These are phyloP conservation scores for Nicotiana rustica DNA, from an alignment of 305 asterid genomes.

Conservation along the genomic window DNA sequence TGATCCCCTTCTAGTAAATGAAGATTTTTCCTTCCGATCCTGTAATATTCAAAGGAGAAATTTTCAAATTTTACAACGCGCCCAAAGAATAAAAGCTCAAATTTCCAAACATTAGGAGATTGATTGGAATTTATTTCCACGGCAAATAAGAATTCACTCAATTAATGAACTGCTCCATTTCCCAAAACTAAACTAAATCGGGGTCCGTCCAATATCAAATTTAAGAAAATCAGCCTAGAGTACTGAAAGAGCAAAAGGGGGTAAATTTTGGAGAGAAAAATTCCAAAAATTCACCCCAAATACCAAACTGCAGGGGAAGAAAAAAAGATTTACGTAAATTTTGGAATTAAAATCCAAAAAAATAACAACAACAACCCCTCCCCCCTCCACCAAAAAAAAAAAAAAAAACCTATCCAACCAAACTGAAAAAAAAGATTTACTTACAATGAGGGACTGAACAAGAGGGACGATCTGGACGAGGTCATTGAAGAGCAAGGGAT, in stretches of 20 bases:
- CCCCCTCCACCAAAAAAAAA: background rate
- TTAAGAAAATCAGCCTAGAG: background rate
- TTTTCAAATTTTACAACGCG: background rate
- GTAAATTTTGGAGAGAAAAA: background rate
- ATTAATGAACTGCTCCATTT: background rate
- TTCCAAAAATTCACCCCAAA: background rate
- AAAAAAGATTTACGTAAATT: background rate
- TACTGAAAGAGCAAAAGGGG: background rate
- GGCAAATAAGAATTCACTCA: background rate
- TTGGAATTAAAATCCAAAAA: background rate
- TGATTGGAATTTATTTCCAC: background rate
- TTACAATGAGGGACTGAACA: constrained; percentile 64
- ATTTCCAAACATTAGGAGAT: background rate
- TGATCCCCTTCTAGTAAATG: constrained; percentile 79
- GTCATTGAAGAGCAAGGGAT: constrained; percentile 71
- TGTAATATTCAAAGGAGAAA: constrained; percentile 36
- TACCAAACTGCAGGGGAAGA: background rate
- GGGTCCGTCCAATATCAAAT: background rate
- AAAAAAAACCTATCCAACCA: too few species aligned
- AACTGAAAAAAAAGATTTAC: too few species aligned
- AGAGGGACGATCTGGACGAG: constrained; percentile 89
- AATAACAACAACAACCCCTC: background rate
- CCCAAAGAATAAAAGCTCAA: background rate
- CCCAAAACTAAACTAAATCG: background rate
- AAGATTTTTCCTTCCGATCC: constrained; percentile 75